Base-by-base conservation (phyloP, 2,329 filamentous ascomycete species). In the Colletotrichum sublineola region DNA sequence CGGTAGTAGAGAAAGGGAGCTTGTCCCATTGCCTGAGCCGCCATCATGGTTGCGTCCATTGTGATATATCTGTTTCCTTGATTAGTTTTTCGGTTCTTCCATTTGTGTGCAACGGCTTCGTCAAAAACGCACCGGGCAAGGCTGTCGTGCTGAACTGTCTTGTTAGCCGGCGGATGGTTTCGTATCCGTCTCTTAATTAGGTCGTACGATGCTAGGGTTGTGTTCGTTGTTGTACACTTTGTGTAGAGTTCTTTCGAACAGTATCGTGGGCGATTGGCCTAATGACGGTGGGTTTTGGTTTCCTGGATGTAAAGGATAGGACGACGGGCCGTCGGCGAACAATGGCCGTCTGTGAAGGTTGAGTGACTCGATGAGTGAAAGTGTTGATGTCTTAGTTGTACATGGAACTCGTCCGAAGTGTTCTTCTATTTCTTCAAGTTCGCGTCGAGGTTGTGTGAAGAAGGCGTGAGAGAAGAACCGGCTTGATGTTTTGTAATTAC, bases 1-100 rank as follows among this genome's bases (percentile, higher is more conserved):
- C 90, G 92, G 86, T 96, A 97, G 87, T 95, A 96, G 88, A 93
- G 95, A 87, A 95, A 97, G 71, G 93, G 86, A 76, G 91, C 89
- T 84, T 93, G 92, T 74, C 88, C 90, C 87, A 93, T 90, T 78
- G 88, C 82, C 82, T 88, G 90, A 78, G 83, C 79, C 40, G 79
- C 76, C 84, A 89, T 87, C 84, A 88, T 85, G 75, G 81, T 86
- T 78, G 89, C 82, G 79, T 94, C 92, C 92, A 94, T 94, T 85
- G 84, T 82, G 80, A 75, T 76, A 63, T 77, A 75, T 77, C 75
- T 78, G 76, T 36, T 70, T 57, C 71, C 74, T 63, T 71, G 64
- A 68, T 78, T 66, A 77, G 77, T 71, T 74, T 60, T 61, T 66
- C 63, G 18, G 29, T 14, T 71, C 65, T 62, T n/a, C 15, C 24